Conservation (phyloP, 305 asterid genomes). For the Coffea humblotiana region DNA sequence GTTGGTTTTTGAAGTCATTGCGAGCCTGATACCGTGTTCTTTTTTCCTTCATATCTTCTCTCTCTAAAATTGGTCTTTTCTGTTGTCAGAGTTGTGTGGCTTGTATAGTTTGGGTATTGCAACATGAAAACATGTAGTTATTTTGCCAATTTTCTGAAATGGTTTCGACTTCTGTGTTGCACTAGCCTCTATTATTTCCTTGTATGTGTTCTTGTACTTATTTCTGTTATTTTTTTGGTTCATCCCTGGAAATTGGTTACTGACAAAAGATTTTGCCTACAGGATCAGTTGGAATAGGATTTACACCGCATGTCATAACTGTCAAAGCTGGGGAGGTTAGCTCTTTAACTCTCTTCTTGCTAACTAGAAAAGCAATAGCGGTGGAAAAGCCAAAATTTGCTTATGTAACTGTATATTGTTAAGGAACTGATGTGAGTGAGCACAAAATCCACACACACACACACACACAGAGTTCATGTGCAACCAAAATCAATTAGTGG, state of each 20-base stretch:
- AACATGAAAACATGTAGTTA: not conserved
- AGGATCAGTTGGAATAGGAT: conserved; percentile 59
- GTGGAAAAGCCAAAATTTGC: not conserved
- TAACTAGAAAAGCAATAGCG: conserved; percentile 2
- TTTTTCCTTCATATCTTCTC: not conserved
- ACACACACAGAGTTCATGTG: not conserved
- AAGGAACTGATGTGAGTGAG: not conserved
- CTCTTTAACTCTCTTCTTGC: conserved; percentile 7
- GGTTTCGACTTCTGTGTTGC: not conserved
- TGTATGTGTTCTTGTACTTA: not conserved
- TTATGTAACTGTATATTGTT: not conserved
- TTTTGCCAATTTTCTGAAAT: not conserved
- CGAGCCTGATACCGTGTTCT: not conserved
- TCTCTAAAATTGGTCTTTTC: not conserved
- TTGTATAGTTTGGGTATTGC: not conserved
- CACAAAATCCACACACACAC: not conserved
- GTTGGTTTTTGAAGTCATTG: not conserved
- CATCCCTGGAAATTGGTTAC: not conserved
- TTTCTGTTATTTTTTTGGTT: not conserved
- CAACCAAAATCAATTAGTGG: not conserved
- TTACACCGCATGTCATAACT: conserved; percentile 49
- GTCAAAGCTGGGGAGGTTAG: conserved; percentile 61
- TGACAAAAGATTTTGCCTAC: conserved; percentile 26
- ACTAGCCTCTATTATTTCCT: not conserved
- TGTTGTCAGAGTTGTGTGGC: not conserved